Conservation (phyloP, 2,329 filamentous ascomycete species). For the Colletotrichum paranaense region DNA sequence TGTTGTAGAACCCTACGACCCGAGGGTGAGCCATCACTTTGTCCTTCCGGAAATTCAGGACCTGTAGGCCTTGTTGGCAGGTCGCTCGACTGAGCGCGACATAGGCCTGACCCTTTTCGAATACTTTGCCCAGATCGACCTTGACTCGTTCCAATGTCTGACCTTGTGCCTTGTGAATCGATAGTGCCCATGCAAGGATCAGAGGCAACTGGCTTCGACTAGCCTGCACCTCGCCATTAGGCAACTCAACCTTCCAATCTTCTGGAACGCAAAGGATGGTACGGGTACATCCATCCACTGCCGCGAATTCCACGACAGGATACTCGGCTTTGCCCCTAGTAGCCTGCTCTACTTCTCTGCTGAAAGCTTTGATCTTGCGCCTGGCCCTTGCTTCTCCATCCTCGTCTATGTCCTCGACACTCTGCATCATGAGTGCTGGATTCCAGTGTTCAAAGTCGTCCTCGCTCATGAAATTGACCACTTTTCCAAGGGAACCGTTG, state of each 20-base stretch:
- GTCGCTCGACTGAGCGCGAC: constrained; percentile 95
- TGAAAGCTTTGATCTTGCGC: constrained; percentile 67
- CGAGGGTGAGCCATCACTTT: constrained; percentile 96
- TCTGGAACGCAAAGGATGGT: constrained; percentile 87
- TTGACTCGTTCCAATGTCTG: constrained; percentile 95
- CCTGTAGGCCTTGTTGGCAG: constrained; percentile 86
- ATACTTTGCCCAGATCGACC: constrained; percentile 90
- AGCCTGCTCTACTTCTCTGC: constrained; percentile 55
- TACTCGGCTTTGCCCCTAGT: constrained; percentile 62
- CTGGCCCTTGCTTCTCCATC: constrained; percentile 57
- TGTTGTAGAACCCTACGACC: constrained; percentile 87
- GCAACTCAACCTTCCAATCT: constrained; percentile 97
- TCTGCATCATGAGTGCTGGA: constrained; percentile 52
- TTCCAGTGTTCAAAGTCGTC: constrained; percentile 49
- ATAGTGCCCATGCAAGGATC: constrained; percentile 95
- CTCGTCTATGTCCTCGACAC: constrained; percentile 45
- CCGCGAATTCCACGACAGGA: constrained; percentile 86
- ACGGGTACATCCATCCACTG: constrained; percentile 80
- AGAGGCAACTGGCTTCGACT: constrained; percentile 85
- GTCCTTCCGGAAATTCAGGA: constrained; percentile 85
- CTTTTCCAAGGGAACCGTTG: constrained; percentile 92
- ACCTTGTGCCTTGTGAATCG: constrained; percentile 97
- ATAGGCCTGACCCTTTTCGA: constrained; percentile 98
- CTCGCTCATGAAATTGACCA: constrained; percentile 78
- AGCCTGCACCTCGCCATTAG: constrained; percentile 92